These are phyloP conservation scores for Phytopythium ostracodes DNA, from an alignment of 352 stramenopile species.

Conservation along the genomic window DNA sequence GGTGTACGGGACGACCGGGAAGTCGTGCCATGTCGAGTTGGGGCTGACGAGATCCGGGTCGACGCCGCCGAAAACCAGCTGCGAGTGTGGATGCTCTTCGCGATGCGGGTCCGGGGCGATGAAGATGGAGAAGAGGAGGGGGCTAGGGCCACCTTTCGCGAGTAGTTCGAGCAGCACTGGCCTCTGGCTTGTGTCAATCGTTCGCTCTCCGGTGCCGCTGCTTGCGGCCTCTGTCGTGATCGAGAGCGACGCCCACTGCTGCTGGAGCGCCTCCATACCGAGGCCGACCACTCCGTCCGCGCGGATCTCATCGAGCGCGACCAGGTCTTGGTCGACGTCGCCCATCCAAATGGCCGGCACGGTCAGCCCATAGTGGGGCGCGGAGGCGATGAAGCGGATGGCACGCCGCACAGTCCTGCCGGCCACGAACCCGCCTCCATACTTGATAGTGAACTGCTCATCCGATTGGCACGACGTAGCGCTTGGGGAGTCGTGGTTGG, in stretches of 20 bases:
- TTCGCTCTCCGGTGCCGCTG: background rate
- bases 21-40: background rate
- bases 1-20: background rate
- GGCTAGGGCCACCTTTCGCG: background rate
- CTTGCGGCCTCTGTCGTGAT: background rate
- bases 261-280: slow-evolving; percentile 2
- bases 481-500: too few relatives aligned
- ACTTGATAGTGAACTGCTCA: background rate
- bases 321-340: background rate
- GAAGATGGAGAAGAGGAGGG: slow-evolving; percentile 5
- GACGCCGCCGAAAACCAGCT: slow-evolving; percentile 1
- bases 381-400: background rate
- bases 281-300: background rate
- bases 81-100: background rate
- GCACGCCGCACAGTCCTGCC: background rate
- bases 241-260: background rate
- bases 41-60: background rate
- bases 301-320: background rate
- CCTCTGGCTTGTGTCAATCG: background rate
- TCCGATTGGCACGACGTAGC: background rate
- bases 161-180: background rate
- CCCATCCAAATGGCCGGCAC: background rate
- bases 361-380: background rate
- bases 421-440: background rate
- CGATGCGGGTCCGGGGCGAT: background rate